phyloP scores from a whole-genome alignment of 805 yeast genomes.

The Hagleromyces aurorensis region DNA sequence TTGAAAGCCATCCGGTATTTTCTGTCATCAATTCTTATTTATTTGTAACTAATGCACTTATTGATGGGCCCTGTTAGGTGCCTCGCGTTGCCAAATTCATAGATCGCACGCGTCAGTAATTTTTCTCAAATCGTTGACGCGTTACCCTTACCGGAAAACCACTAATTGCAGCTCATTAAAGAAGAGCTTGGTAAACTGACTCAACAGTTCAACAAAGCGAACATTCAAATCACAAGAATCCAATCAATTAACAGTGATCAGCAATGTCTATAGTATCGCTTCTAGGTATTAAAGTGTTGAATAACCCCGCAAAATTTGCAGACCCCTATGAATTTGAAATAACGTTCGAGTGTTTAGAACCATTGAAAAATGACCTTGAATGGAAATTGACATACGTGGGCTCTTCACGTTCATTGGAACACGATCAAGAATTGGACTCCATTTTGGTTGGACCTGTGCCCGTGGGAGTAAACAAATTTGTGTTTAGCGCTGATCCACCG shows the following conservation, averaged over 20 bases:
- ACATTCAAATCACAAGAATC: not conserved
- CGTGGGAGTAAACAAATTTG: constrained; percentile 89
- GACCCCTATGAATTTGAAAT: constrained; percentile 95
- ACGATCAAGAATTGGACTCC: constrained; percentile 94
- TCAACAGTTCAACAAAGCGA: not conserved
- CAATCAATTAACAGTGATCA: not conserved
- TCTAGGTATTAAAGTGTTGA: constrained; percentile 82
- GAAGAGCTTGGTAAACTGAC: no score
- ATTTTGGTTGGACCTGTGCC: constrained; percentile 98
- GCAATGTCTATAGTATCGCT: constrained; percentile 88
- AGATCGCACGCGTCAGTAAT: constrained; percentile 1
- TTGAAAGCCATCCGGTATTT: no score
- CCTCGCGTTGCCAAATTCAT: not conserved
- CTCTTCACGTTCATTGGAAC: constrained; percentile 86
- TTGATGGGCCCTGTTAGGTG: constrained; percentile 1
- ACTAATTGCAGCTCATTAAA: no score
- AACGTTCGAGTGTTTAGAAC: constrained; percentile 94
- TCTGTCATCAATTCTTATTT: no score
- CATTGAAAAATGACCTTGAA: constrained; percentile 75
- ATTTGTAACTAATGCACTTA: no score
- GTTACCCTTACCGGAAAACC: no score
- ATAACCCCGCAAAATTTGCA: constrained; percentile 89
- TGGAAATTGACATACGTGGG: constrained; percentile 98
- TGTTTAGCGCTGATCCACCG: constrained; percentile 94
- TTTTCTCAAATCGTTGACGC: no score